Base-by-base conservation (phyloP, 108 stramenopile genomes). In the Chaetoceros muelleri region DNA sequence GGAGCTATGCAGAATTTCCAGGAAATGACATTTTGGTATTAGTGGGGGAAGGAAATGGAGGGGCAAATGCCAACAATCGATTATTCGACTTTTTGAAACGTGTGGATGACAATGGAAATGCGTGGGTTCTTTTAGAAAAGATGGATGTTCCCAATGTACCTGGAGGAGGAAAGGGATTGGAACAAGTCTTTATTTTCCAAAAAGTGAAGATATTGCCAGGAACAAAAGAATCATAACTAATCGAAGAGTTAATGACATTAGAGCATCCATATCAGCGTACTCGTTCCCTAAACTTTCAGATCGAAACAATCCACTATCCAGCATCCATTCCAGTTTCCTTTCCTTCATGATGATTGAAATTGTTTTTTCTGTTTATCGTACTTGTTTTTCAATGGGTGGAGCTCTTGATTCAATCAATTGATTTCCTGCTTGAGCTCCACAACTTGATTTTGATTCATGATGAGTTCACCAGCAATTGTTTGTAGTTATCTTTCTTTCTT, bases 11-110 rank as follows among this genome's bases (percentile, higher is more conserved):
- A 19, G 60, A 45, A 17, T 28, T 53, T 24, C 49, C 26, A 30
- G 69, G 71, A 44, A 90, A 86, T 47, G 83, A 87, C 53, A 85
- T 83, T 1, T 45, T 80, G 0, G 71, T 84, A 0, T 83, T 72
- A 44, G 77, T 89, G 18, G 90, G 85, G 49, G 90, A 91, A 69
- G 90, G 90, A 13, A 58, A 72, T 18, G 81, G 81, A 27, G 90
- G 87, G 45, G 81, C 81, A 25, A 90, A 85, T 58, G 87, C 68
- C 21, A 62, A 80, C 40, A 73, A 81, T 49, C 71, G 51, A 25
- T 71, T 90, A 20, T 85, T 85, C 57, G 80, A 83, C 28, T 72
- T 53, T 17, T 65, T 88, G 34, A 31, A 28, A 58, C n/a, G n/a
- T n/a, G n/a, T n/a, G n/a, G n/a, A n/a, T n/a, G 75, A 73, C 47